Evolutionary conservation across 306 rosid species (phyloP).

Genomic region (Ceratonia siliqua): DNA sequence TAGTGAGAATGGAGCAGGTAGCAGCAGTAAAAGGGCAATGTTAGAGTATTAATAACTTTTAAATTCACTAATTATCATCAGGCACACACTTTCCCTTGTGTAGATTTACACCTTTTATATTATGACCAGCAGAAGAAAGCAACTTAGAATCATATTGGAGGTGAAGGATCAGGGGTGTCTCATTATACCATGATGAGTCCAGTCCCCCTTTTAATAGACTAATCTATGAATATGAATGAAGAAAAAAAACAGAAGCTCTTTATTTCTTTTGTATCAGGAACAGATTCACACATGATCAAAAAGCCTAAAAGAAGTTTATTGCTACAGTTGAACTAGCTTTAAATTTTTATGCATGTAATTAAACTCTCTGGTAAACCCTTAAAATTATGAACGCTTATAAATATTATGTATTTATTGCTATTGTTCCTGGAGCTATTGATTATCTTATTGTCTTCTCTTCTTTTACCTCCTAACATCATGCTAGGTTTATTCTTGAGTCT

Average conservation of each 20-base stretch:
- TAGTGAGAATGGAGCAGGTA: no score
- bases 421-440: slow-evolving; percentile 1
- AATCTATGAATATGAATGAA: slow-evolving; percentile 2
- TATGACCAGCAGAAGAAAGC: neutral
- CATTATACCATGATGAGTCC: slow-evolving; percentile 7
- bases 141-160: neutral
- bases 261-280: slow-evolving; percentile 6
- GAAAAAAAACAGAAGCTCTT: neutral
- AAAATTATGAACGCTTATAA: neutral
- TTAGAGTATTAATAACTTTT: neutral
- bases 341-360: slow-evolving; percentile 5
- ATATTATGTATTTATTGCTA: neutral
- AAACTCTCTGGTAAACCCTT: neutral
- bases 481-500: neutral
- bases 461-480: neutral
- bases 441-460: neutral
- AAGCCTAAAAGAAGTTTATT: neutral
- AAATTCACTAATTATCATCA: neutral
- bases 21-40: neutral
- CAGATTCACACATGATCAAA: slow-evolving; percentile 7
- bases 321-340: neutral
- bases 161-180: neutral
- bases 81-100: neutral
- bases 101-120: neutral
- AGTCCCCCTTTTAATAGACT: neutral